Conservation (phyloP, 164 flowering plant species). For the Magnolia sinica region DNA sequence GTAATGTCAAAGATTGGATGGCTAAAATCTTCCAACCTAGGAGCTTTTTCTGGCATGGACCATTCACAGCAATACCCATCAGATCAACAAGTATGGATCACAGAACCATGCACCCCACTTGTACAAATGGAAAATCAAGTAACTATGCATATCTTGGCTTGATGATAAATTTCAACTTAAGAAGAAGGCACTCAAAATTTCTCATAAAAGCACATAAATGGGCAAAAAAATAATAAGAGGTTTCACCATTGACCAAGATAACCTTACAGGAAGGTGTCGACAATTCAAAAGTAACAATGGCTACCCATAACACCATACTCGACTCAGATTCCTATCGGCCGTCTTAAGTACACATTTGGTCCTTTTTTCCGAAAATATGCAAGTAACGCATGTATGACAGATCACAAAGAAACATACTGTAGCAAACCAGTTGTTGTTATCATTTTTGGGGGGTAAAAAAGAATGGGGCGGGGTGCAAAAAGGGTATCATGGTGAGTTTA, state of each 20-base stretch:
- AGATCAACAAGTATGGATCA: no score
- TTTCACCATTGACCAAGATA: no score
- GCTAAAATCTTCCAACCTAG: background rate
- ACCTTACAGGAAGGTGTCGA: no score
- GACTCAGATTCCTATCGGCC: background rate
- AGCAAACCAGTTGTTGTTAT: background rate
- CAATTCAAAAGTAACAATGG: background rate
- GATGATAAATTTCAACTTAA: no score
- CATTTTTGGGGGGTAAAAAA: background rate
- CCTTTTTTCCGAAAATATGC: background rate
- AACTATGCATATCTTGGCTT: background rate
- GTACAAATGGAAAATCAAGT: background rate
- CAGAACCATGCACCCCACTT: background rate
- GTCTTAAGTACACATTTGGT: background rate
- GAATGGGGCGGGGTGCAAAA: background rate
- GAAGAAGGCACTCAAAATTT: background rate
- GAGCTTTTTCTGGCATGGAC: background rate
- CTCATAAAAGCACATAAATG: background rate
- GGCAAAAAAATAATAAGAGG: background rate
- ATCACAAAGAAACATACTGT: background rate
- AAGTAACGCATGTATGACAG: no score
- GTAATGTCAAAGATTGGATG: background rate
- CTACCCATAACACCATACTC: background rate
- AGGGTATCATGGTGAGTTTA: background rate
- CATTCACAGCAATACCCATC: background rate